These are phyloP conservation scores for Paramecium octaurelia DNA, from an alignment of 73 alveolate genomes.

Conservation along the genomic window DNA sequence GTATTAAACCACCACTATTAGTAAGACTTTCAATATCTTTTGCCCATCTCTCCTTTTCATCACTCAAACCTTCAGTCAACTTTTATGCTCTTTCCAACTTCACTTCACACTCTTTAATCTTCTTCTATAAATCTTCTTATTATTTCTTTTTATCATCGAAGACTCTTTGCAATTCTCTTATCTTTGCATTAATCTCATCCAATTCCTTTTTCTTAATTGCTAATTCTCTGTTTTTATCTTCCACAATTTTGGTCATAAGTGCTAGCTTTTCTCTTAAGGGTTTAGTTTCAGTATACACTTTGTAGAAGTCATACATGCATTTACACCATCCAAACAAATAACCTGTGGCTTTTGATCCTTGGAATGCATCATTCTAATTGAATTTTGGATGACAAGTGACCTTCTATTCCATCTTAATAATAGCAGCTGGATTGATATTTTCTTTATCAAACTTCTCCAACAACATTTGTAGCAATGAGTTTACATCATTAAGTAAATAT, in stretches of 20 bases:
- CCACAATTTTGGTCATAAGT: constrained; percentile 69
- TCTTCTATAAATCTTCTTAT: constrained; percentile 68
- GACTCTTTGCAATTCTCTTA: constrained; percentile 61
- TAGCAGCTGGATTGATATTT: constrained; percentile 65
- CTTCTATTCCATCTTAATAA: constrained; percentile 66
- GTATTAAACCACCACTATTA: constrained; percentile 83
- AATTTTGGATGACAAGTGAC: constrained; percentile 71
- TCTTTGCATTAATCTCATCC: constrained; percentile 75
- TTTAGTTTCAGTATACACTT: constrained; percentile 71
- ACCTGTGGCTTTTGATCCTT: constrained; percentile 87
- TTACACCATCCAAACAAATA: constrained; percentile 90
- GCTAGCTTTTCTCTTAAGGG: constrained; percentile 73
- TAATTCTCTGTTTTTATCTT: constrained; percentile 66
- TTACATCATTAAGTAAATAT: constrained; percentile 79
- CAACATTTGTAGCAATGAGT: constrained; percentile 66
- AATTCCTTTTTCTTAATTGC: constrained; percentile 73
- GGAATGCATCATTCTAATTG: constrained; percentile 74
- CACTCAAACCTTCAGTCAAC: constrained; percentile 93
- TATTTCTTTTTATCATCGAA: constrained; percentile 68
- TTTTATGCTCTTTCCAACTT: constrained; percentile 96
- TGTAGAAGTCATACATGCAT: constrained; percentile 83
- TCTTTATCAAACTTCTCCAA: constrained; percentile 76
- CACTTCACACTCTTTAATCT: constrained; percentile 83
- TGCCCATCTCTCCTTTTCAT: constrained; percentile 98
- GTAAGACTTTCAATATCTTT: constrained; percentile 87